A percentile compares a stretch with the other conserved stretches of the same genome.
phyloP scores from a whole-genome alignment of 2,329 filamentous ascomycete species.

The Exophiala viscosa region DNA sequence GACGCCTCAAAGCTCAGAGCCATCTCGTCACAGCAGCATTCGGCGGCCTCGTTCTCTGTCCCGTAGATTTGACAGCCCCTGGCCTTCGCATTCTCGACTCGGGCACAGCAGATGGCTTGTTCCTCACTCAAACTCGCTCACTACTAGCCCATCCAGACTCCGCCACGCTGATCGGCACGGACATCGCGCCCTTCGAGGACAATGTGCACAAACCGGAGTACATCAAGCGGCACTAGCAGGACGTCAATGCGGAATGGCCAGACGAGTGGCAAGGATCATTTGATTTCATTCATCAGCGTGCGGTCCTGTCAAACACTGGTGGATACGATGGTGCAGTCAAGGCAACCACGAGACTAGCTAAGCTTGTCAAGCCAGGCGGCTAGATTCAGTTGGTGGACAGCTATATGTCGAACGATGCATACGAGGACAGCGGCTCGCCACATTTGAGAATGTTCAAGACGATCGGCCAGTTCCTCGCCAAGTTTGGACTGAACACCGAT shows the following conservation, averaged over 20 bases:
- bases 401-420: neutral
- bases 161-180: slow-evolving; percentile 2
- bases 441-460: neutral
- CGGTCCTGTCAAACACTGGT: neutral
- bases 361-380: neutral
- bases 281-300: slow-evolving; percentile 3
- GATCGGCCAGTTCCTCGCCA: neutral
- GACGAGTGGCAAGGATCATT: neutral
- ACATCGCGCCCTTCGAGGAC: slow-evolving; percentile 1
- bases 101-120: slow-evolving; percentile 2
- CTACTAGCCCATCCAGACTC: neutral
- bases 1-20: slow-evolving; percentile 1
- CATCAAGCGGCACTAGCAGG: neutral
- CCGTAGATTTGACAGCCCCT: neutral
- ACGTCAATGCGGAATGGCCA: neutral
- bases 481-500: neutral
- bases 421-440: neutral
- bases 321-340: neutral
- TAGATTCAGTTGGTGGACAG: slow-evolving; percentile 1
- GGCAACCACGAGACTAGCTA: neutral
- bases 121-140: neutral
- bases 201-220: neutral
- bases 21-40: slow-evolving; percentile 2
- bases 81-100: neutral
- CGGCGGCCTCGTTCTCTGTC: slow-evolving; percentile 1